Evolutionary conservation across 495 filamentous ascomycete species (phyloP), one percentile per base, ranked within the genome.

Genomic region (Penicillium cataractarum): DNA sequence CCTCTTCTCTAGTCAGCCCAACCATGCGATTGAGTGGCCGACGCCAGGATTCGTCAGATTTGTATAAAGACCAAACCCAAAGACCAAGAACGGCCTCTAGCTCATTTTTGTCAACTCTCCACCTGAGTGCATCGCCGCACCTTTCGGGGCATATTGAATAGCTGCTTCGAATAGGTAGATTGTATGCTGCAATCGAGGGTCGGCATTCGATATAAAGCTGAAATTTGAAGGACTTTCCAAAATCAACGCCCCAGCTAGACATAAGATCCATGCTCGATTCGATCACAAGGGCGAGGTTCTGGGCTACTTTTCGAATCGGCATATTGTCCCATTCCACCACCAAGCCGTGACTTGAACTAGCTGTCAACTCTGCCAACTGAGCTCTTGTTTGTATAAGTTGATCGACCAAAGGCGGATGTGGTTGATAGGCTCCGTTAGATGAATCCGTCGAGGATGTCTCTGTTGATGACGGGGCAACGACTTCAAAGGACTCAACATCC

Each of bases 11-110:
- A 7, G 44, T 66, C 12, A 78, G 29, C 1, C 77, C 75, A 35
- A 79, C 65, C 8, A 73, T 58, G 1, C 76, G 70, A 27, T 40
- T 54, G 9, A 78, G 68, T 10, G 63, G 51, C 13, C 62, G 33
- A 0, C 35, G 54, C 66, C 68, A 70, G 9, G 53, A 48, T 2
- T 62, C 4, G 19, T 71, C 48, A 0, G 65, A 61, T 19, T 71
- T 76, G 31, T 71, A 58, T 1, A 79, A 40, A 10, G 74, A 79
- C 68, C 72, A 77, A 4, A 63, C 66, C 71, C 74, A 78, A 5
- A 78, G 56, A 0, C 77, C 75, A 3, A 79, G 37, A 5, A 79
- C 58, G 0, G 77, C 77, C 48, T 79, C 77, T 0, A 79, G 57
- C 7, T 74, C 62, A 19, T 68, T 51, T 4, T 35, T 39, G n/a